These are phyloP conservation scores for Corniculantispora saksenae DNA, from an alignment of 2,329 filamentous ascomycete species.

Conservation along the genomic window DNA sequence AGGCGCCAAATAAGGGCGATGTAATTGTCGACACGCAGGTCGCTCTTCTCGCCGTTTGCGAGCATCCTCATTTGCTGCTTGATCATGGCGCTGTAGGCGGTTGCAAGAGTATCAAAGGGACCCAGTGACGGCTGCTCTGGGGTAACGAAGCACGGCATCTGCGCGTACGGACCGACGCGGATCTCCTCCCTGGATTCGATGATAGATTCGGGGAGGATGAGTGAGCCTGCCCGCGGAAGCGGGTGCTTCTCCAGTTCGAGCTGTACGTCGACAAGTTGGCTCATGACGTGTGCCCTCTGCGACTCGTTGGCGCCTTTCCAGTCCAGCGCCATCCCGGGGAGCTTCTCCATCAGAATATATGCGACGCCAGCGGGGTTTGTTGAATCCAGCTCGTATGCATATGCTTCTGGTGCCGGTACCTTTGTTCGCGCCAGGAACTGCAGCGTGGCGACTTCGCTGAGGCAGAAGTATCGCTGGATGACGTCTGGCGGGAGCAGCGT, in stretches of 20 bases:
- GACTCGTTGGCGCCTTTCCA: conserved; percentile 34
- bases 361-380: conserved; percentile 37
- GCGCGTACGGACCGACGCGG: too few species aligned
- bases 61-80: too few species aligned
- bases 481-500: conserved; percentile 37
- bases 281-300: conserved; percentile 37
- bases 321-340: conserved; percentile 38
- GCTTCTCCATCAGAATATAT: conserved; percentile 46
- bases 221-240: conserved; percentile 38
- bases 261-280: conserved; percentile 40
- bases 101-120: too few species aligned
- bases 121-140: too few species aligned
- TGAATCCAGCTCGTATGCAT: conserved; percentile 35
- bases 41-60: too few species aligned
- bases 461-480: conserved; percentile 36
- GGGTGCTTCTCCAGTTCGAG: conserved; percentile 40
- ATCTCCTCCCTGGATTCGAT: too few species aligned
- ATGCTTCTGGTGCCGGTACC: conserved; percentile 39
- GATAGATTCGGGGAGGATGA: conserved; percentile 25
- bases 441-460: conserved; percentile 44
- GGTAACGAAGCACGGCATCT: too few species aligned
- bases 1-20: background rate
- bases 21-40: too few species aligned
- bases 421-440: conserved; percentile 38
- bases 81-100: too few species aligned